phyloP scores from a whole-genome alignment of 768 basidiomycete genomes.

The Psilocybe cyanescens region DNA sequence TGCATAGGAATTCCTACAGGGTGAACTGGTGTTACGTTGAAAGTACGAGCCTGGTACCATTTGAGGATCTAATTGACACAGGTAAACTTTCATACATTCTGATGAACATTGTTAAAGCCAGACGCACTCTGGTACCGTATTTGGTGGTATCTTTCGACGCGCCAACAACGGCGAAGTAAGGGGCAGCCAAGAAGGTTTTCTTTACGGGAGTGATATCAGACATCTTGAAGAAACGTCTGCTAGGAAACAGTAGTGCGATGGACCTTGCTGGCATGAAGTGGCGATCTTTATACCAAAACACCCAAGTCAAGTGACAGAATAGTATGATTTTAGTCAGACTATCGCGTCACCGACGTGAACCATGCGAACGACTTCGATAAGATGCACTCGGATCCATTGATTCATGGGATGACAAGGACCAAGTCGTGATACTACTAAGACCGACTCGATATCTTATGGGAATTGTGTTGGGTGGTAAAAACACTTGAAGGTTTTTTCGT shows the following conservation, averaged over 20 bases:
- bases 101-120: background rate
- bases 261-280: constrained; percentile 6
- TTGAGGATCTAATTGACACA: constrained; percentile 59
- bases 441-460: background rate
- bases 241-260: background rate
- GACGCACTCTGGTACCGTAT: constrained; percentile 72
- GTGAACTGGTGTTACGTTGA: constrained; percentile 73
- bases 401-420: background rate
- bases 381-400: constrained; percentile 12
- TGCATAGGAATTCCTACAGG: constrained; percentile 52
- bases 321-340: constrained; percentile 15
- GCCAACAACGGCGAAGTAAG: constrained; percentile 78
- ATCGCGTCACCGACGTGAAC: constrained; percentile 16
- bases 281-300: constrained; percentile 8
- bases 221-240: constrained; percentile 17
- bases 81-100: background rate
- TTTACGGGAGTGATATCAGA: constrained; percentile 38
- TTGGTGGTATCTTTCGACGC: constrained; percentile 81
- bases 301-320: constrained; percentile 19
- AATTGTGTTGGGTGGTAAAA: background rate
- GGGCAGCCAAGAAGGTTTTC: constrained; percentile 64
- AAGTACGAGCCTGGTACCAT: constrained; percentile 70
- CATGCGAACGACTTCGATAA: constrained; percentile 9
- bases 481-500: background rate
- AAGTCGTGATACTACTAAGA: background rate